Evolutionary conservation across 345 rosid genomes (phyloP), one percentile per base, ranked within the genome.

Genomic region (Turritis glabra): DNA sequence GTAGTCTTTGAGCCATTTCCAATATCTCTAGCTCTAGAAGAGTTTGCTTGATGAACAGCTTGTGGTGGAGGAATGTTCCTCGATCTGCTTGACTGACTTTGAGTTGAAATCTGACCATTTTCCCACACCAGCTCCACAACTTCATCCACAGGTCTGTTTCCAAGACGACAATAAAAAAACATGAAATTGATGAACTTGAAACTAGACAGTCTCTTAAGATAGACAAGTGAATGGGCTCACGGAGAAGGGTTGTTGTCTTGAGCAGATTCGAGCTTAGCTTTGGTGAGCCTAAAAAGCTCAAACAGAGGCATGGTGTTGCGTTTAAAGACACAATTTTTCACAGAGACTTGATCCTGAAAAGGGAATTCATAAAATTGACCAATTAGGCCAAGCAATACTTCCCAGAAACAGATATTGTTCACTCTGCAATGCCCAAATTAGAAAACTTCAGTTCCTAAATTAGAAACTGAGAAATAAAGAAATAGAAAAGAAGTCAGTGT

Each of bases 71-170:
- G 57, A 58, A 56, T 73, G 81, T 81, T 88, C 70, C 80, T 85
- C 23, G 76, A 69, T 77, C 82, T 83, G 60, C 76, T 82, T 41
- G 89, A 82, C 64, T 91, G 96, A 59, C 85, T 84, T 73, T 85
- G 90, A 82, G 78, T 68, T 77, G 78, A 50, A 71, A 88, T 65
- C 73, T 85, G 94, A 77, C 96, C 97, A 69, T 89, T 89, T 75
- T 88, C 87, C 91, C 91, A 87, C 1, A 86, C 86, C n/a, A 93
- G 77, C 85, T 88, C 98, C 61, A 74, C 80, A 48, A 84, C 70
- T 30, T 89, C 92, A 81, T 81, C 85, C 68, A 73, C 86, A 65
- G 88, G 84, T 71, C 97, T 93, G 97, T 64, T 59, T 73, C 56
- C 0, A 69, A 43, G 65, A 65, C 35, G 33, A 1, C 4, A 8